Conservation (phyloP, 306 rosid genomes). For the Delonix regia region DNA sequence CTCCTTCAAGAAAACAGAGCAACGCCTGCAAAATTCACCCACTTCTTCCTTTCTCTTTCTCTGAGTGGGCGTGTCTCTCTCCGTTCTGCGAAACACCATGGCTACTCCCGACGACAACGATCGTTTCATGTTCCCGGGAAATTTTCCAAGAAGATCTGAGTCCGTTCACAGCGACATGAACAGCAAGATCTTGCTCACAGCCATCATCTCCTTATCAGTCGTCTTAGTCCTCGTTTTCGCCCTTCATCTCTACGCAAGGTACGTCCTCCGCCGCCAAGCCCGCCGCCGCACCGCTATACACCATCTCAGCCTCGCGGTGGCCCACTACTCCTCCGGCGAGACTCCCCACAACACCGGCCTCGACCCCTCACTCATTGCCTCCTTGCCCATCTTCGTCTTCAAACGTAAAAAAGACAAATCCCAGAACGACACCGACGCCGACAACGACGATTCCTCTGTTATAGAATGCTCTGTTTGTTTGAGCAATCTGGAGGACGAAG, state of each 20-base stretch:
- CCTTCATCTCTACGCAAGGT: slow-evolving; percentile 81
- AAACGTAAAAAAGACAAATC: background rate
- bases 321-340: slow-evolving; percentile 27
- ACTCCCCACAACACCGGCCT: slow-evolving; percentile 47
- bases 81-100: background rate
- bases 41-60: background rate
- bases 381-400: slow-evolving; percentile 45
- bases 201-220: slow-evolving; percentile 60
- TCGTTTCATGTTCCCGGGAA: background rate
- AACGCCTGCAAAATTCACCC: background rate
- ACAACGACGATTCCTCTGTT: background rate
- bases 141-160: background rate
- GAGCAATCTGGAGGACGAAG: slow-evolving; percentile 43
- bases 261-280: slow-evolving; percentile 59
- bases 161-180: slow-evolving; percentile 35
- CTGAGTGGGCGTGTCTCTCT: background rate
- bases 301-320: slow-evolving; percentile 49
- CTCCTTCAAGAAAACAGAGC: background rate
- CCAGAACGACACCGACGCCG: background rate
- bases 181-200: slow-evolving; percentile 59
- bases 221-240: slow-evolving; percentile 62
- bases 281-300: slow-evolving; percentile 59
- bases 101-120: background rate
- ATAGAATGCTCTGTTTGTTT: slow-evolving; percentile 57
- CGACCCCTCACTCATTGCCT: slow-evolving; percentile 41